These are phyloP conservation scores for Umbellularia californica DNA, from an alignment of 164 flowering plant species.

Conservation along the genomic window DNA sequence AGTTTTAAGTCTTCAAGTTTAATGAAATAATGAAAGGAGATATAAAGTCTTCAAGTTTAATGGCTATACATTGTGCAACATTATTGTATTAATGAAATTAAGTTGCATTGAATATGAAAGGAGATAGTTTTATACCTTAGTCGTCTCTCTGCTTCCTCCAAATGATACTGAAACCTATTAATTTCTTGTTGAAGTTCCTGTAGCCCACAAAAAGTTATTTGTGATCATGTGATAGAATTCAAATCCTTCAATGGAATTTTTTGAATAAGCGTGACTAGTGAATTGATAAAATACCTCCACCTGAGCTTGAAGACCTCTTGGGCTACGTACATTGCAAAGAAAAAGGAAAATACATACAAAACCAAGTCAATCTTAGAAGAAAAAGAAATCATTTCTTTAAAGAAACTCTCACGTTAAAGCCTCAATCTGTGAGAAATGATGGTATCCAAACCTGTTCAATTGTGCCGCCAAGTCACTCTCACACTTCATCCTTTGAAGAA, in stretches of 20 bases:
- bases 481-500: conserved; percentile 37
- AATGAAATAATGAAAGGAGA: no score
- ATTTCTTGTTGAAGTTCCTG: conserved; percentile 10
- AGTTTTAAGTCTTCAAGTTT: no score
- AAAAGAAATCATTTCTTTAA: background rate
- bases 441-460: conserved; percentile 25
- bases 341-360: background rate
- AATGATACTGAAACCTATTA: background rate
- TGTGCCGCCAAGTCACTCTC: conserved; percentile 45
- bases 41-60: no score
- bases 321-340: background rate
- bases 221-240: no score
- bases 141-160: background rate
- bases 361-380: background rate
- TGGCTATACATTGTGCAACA: no score
- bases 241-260: background rate
- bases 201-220: background rate
- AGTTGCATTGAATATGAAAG: background rate
- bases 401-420: background rate
- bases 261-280: background rate
- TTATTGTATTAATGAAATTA: no score
- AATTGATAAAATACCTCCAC: background rate
- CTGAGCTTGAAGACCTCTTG: background rate
- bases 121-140: conserved; percentile 3
- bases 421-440: no score